A percentile compares a stretch with the other conserved stretches of the same genome.
Conservation (phyloP, 2,329 filamentous ascomycete genomes). For the Nemania serpens region DNA sequence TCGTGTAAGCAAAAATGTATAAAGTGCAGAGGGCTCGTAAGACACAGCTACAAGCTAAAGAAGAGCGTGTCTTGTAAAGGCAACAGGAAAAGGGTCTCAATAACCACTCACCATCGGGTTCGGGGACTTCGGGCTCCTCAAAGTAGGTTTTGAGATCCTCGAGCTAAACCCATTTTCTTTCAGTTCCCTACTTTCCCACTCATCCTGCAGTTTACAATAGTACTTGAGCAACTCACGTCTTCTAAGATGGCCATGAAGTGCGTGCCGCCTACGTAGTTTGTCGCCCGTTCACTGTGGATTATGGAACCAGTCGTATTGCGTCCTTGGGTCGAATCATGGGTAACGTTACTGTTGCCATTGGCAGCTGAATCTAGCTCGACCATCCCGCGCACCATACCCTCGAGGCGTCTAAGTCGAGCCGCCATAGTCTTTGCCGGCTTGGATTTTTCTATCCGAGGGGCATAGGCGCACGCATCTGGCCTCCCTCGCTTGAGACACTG, state of each 20-base stretch:
- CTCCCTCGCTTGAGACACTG: slow-evolving; percentile 58
- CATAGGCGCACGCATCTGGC: slow-evolving; percentile 53
- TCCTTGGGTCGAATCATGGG: slow-evolving; percentile 25
- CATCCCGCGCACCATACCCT: slow-evolving; percentile 62
- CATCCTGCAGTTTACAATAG: not conserved
- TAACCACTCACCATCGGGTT: slow-evolving; percentile 29
- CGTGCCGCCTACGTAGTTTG: slow-evolving; percentile 62
- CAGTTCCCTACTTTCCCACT: slow-evolving; percentile 15
- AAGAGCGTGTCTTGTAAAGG: not conserved
- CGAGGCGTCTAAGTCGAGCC: slow-evolving; percentile 58
- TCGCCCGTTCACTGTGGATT: slow-evolving; percentile 48
- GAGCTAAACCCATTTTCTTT: slow-evolving; percentile 47
- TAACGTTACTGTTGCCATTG: slow-evolving; percentile 4
- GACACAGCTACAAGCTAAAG: not conserved
- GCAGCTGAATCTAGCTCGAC: slow-evolving; percentile 48
- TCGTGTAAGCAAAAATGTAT: not conserved
- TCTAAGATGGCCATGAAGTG: slow-evolving; percentile 65
- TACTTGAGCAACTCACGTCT: slow-evolving; percentile 51
- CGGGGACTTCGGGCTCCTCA: slow-evolving; percentile 50
- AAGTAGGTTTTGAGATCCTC: slow-evolving; percentile 64
- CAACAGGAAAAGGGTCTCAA: not conserved
- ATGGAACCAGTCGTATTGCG: slow-evolving; percentile 46
- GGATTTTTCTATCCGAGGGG: slow-evolving; percentile 50
- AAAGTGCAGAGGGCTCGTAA: too few relatives aligned
- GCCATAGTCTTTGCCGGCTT: slow-evolving; percentile 56